These are phyloP conservation scores for Penicillium pulvis DNA, from an alignment of 495 filamentous ascomycete genomes.

Conservation along the genomic window DNA sequence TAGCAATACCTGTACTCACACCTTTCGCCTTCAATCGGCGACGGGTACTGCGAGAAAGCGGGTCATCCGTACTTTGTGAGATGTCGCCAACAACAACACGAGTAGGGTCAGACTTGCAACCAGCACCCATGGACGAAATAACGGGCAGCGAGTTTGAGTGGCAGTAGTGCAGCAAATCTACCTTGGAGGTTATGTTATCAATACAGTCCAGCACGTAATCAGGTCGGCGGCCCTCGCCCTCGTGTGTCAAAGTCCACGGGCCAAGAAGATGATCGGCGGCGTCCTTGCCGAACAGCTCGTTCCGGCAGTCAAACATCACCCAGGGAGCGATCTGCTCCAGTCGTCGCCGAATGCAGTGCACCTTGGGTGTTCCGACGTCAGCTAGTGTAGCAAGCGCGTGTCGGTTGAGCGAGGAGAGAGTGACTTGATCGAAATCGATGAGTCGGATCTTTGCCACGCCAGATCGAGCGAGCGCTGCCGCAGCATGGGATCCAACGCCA, in stretches of 20 bases:
- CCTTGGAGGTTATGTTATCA: conserved; percentile 97
- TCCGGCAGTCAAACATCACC: conserved; percentile 84
- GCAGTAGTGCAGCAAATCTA: conserved; percentile 87
- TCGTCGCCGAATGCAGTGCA: conserved; percentile 74
- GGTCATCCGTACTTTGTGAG: conserved; percentile 84
- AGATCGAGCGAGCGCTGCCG: conserved; percentile 82
- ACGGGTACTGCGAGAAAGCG: conserved; percentile 81
- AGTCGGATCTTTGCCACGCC: conserved; percentile 85
- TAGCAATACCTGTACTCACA: conserved; percentile 81
- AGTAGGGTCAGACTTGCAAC: conserved; percentile 96
- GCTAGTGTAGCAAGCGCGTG: conserved; percentile 92
- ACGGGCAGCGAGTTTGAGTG: conserved; percentile 71
- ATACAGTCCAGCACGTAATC: conserved; percentile 96
- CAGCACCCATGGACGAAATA: conserved; percentile 95
- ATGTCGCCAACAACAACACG: conserved; percentile 92
- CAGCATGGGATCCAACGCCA: conserved; percentile 91
- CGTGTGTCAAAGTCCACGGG: conserved; percentile 52
- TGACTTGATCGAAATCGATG: conserved; percentile 98
- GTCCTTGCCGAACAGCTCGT: conserved; percentile 76
- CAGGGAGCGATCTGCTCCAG: conserved; percentile 87
- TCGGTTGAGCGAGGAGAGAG: conserved; percentile 86
- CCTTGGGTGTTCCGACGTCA: conserved; percentile 95
- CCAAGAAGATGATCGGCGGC: conserved; percentile 66
- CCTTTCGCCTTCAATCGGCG: conserved; percentile 77
- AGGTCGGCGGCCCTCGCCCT: conserved; percentile 62